Evolutionary conservation across 2,329 filamentous ascomycete genomes (phyloP).

Genomic region (Arachnomyces sp.): DNA sequence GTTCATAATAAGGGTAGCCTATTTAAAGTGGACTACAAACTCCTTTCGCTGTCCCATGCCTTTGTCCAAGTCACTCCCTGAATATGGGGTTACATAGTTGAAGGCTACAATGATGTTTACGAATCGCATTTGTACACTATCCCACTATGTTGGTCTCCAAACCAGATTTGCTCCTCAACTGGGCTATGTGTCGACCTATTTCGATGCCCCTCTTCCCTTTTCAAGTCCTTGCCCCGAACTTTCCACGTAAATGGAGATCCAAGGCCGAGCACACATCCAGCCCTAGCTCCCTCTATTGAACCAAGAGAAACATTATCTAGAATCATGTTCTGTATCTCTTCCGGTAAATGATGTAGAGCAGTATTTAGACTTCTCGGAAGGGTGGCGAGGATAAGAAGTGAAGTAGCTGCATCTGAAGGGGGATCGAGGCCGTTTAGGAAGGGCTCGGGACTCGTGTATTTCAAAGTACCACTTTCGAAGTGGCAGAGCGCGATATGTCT

Average conservation of each 20-base stretch:
- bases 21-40: too few species aligned
- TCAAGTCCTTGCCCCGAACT: slow-evolving; percentile 11
- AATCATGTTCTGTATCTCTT: slow-evolving; percentile 18
- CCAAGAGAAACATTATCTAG: slow-evolving; percentile 15
- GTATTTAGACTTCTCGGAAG: slow-evolving; percentile 7
- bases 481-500: slow-evolving; percentile 13
- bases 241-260: slow-evolving; percentile 16
- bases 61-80: too few species aligned
- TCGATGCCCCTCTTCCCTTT: slow-evolving; percentile 12
- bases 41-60: too few species aligned
- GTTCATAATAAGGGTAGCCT: too few species aligned
- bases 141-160: slow-evolving; percentile 14
- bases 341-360: slow-evolving; percentile 13
- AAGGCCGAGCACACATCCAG: slow-evolving; percentile 15
- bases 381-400: slow-evolving; percentile 12
- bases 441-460: slow-evolving; percentile 11
- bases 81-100: too few species aligned
- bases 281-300: slow-evolving; percentile 14
- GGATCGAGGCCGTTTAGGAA: slow-evolving; percentile 14
- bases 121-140: slow-evolving; percentile 13
- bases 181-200: slow-evolving; percentile 10
- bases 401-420: slow-evolving; percentile 13
- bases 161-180: slow-evolving; percentile 18
- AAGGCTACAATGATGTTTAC: too few species aligned
- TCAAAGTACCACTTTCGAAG: slow-evolving; percentile 7